Conservation (phyloP, 2,329 filamentous ascomycete species). For the Cladosporium sp. region DNA sequence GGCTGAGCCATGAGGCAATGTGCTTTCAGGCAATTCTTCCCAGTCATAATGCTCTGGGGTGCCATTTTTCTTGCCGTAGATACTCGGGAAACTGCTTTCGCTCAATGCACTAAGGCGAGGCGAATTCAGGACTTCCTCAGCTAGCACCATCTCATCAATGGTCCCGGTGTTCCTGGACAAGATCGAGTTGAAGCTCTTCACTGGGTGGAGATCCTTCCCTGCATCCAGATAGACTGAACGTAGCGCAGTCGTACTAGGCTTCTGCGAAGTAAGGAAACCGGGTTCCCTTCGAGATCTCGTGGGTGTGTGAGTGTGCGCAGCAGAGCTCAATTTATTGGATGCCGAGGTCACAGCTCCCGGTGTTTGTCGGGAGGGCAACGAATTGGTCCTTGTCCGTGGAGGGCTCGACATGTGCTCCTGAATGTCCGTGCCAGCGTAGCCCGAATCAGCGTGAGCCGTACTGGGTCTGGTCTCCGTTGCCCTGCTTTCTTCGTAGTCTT, state of each 20-base stretch:
- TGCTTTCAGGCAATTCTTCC: slow-evolving; percentile 18
- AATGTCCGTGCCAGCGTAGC: slow-evolving; percentile 32
- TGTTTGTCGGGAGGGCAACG: not conserved
- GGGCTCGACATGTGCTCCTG: slow-evolving; percentile 24
- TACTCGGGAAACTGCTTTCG: slow-evolving; percentile 35
- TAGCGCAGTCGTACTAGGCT: slow-evolving; percentile 32
- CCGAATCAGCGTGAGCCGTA: slow-evolving; percentile 32
- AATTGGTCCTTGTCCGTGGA: not conserved
- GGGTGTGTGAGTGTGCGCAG: slow-evolving; percentile 17
- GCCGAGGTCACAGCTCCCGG: not conserved
- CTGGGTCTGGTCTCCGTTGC: slow-evolving; percentile 28
- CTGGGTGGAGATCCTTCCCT: slow-evolving; percentile 27
- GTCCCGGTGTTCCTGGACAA: slow-evolving; percentile 27
- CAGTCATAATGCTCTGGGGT: slow-evolving; percentile 27
- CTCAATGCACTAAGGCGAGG: slow-evolving; percentile 34
- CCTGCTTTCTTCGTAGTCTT: slow-evolving; percentile 12
- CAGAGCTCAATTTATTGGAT: not conserved
- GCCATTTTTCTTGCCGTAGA: slow-evolving; percentile 31
- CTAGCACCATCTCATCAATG: slow-evolving; percentile 20
- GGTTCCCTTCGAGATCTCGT: slow-evolving; percentile 27
- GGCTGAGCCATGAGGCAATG: slow-evolving; percentile 11
- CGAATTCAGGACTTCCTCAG: slow-evolving; percentile 28
- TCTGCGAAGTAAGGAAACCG: slow-evolving; percentile 27
- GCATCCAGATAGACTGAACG: slow-evolving; percentile 32
- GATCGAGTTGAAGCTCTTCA: slow-evolving; percentile 34